Conservation (phyloP, 345 rosid genomes). For the Erodium maritimum region DNA sequence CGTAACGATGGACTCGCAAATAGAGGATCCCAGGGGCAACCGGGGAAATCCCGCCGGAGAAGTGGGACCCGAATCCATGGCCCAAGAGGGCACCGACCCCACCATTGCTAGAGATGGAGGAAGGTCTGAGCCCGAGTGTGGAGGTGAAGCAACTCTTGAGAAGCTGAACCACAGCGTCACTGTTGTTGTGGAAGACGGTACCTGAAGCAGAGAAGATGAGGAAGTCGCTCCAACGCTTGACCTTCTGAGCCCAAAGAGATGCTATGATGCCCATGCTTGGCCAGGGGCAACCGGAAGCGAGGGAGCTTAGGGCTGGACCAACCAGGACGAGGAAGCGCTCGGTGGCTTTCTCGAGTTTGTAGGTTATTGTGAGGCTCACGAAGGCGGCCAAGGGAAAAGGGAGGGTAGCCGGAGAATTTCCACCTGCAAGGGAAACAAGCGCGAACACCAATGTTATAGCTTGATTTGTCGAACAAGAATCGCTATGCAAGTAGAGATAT, state of each 20-base stretch:
- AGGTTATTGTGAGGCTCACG: slow-evolving; percentile 90
- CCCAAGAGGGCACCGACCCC: slow-evolving; percentile 96
- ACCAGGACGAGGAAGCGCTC: slow-evolving; percentile 55
- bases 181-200: slow-evolving; percentile 84
- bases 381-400: slow-evolving; percentile 94
- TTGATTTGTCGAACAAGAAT: no score
- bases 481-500: no score
- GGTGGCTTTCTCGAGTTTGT: slow-evolving; percentile 69
- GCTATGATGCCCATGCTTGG: slow-evolving; percentile 87
- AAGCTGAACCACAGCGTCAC: slow-evolving; percentile 88
- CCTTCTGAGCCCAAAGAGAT: slow-evolving; percentile 91
- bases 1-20: slow-evolving; percentile 55
- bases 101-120: slow-evolving; percentile 50
- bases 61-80: slow-evolving; percentile 78
- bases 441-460: neutral
- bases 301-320: slow-evolving; percentile 71
- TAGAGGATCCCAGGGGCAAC: slow-evolving; percentile 94
- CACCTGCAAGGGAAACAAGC: slow-evolving; percentile 37
- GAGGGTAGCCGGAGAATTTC: slow-evolving; percentile 70
- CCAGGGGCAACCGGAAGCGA: slow-evolving; percentile 92
- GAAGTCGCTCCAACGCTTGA: slow-evolving; percentile 88
- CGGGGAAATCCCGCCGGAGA: slow-evolving; percentile 65
- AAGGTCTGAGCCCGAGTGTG: slow-evolving; percentile 52
- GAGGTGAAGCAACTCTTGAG: slow-evolving; percentile 76
- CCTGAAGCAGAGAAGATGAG: slow-evolving; percentile 77